phyloP scores from a whole-genome alignment of 106 monocot species.

The Dendrobium nobile region DNA sequence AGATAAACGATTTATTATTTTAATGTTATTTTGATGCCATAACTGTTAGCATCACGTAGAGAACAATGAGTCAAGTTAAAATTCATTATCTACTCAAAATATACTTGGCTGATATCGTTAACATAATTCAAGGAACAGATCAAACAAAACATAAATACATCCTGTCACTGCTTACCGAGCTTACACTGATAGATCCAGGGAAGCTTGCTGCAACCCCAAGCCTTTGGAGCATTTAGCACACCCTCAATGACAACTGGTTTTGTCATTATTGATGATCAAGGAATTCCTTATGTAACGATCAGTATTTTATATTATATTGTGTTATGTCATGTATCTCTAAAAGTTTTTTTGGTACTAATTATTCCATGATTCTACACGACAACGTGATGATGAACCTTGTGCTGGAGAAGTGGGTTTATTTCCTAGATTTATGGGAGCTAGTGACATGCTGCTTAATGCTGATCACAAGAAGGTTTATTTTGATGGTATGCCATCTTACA shows the following conservation, averaged over 20 bases:
- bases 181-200: too few relatives aligned
- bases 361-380: constrained; percentile 1
- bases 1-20: too few relatives aligned
- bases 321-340: not conserved
- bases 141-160: too few relatives aligned
- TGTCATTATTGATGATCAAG: constrained; percentile 70
- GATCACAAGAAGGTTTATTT: constrained; percentile 85
- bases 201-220: constrained; percentile 68
- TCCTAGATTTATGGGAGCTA: constrained; percentile 70
- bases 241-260: constrained; percentile 74
- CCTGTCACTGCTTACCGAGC: too few relatives aligned
- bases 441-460: constrained; percentile 67
- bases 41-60: too few relatives aligned
- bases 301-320: constrained; percentile 1
- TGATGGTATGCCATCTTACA: constrained; percentile 80
- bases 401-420: constrained; percentile 85
- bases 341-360: not conserved
- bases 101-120: too few relatives aligned
- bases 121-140: too few relatives aligned
- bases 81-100: too few relatives aligned
- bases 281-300: constrained; percentile 59
- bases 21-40: too few relatives aligned
- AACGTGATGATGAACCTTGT: constrained; percentile 87
- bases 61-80: too few relatives aligned
- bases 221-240: constrained; percentile 81